phyloP scores from a whole-genome alignment of 441 rosid species.

The Gossypium trilobum region DNA sequence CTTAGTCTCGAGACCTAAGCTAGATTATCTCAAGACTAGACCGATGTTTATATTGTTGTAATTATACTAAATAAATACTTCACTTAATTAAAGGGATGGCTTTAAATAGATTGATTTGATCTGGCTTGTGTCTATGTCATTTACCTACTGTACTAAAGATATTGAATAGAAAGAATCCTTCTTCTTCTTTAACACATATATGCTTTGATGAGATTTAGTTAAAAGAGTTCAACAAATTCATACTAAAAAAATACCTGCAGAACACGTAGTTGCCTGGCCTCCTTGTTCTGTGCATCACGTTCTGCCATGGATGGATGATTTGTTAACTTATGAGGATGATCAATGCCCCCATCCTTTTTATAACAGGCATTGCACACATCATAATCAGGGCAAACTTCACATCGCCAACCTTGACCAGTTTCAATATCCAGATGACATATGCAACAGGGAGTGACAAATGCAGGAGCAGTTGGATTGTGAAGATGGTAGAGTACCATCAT shows the following conservation, averaged over 20 bases:
- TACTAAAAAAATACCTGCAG: constrained; percentile 51
- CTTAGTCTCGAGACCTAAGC: too few relatives aligned
- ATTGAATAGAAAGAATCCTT: neutral
- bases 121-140: neutral
- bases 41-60: neutral
- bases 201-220: neutral
- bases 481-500: constrained; percentile 99
- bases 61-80: neutral
- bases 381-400: constrained; percentile 96
- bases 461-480: constrained; percentile 99
- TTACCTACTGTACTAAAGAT: neutral
- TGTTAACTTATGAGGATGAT: constrained; percentile 96
- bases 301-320: constrained; percentile 89
- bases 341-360: constrained; percentile 77
- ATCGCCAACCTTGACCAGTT: constrained; percentile 99
- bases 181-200: neutral
- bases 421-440: constrained; percentile 87
- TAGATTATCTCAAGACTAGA: neutral
- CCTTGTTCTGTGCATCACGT: constrained; percentile 95
- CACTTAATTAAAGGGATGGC: neutral
- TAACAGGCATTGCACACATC: constrained; percentile 90
- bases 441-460: constrained; percentile 85
- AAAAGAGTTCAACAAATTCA: neutral
- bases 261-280: constrained; percentile 86
- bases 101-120: neutral